These are phyloP conservation scores for Wallacemonas sp. DNA, from an alignment of 208 protist genomes.

Conservation along the genomic window DNA sequence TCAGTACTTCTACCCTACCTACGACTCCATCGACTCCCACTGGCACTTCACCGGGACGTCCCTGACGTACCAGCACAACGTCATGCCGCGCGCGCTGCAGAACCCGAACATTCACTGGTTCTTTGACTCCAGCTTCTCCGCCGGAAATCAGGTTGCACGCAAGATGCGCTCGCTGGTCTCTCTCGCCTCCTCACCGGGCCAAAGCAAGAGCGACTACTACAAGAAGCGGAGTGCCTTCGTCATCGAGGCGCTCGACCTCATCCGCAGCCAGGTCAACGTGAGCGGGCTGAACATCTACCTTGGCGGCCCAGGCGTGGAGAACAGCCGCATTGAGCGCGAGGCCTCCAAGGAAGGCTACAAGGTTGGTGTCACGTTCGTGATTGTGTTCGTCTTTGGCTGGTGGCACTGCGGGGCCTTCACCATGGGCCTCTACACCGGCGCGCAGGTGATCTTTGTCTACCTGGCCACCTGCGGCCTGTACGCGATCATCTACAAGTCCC, in stretches of 20 bases:
- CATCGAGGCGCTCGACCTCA: conserved; percentile 7
- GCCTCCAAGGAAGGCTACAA: conserved; percentile 36
- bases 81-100: conserved; percentile 28
- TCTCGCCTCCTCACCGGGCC: conserved; percentile 22
- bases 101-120: conserved; percentile 57
- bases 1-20: conserved; percentile 43
- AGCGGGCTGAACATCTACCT: conserved; percentile 25
- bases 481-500: conserved; percentile 30
- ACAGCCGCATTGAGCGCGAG: conserved; percentile 20
- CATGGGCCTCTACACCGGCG: conserved; percentile 34
- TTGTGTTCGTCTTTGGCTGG: conserved; percentile 36
- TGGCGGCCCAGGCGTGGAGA: conserved; percentile 41
- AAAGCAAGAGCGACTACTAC: conserved; percentile 10
- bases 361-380: conserved; percentile 36
- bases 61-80: conserved; percentile 23
- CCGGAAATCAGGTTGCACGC: conserved; percentile 21
- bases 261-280: not conserved
- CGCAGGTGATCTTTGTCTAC: conserved; percentile 43
- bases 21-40: conserved; percentile 1
- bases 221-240: conserved; percentile 21
- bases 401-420: conserved; percentile 40
- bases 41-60: conserved; percentile 39
- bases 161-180: conserved; percentile 39
- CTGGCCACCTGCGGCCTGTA: conserved; percentile 41
- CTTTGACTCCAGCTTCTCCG: conserved; percentile 46